These are phyloP conservation scores for Mortierella alpina DNA, from an alignment of 192 early-diverging fungal species.

Conservation along the genomic window DNA sequence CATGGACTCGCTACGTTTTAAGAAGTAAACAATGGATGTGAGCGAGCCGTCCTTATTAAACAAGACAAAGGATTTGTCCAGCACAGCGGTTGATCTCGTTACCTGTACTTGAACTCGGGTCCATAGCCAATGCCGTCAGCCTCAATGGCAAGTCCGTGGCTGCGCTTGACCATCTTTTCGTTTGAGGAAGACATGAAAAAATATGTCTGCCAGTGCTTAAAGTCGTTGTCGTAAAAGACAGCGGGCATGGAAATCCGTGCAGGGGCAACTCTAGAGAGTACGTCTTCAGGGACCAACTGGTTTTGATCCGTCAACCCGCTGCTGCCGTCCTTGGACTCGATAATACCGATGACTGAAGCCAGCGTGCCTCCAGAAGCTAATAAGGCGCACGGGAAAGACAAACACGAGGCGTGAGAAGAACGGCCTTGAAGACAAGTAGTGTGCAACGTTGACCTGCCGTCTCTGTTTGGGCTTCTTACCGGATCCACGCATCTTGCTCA, in stretches of 20 bases:
- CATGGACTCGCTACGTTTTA: slow-evolving; percentile 67
- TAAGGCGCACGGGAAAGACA: neutral
- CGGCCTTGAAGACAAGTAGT: neutral
- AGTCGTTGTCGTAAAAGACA: slow-evolving; percentile 64
- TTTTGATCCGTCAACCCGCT: slow-evolving; percentile 23
- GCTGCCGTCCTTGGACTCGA: slow-evolving; percentile 9
- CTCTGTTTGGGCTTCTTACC: slow-evolving; percentile 17
- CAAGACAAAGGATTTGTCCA: neutral
- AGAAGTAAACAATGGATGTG: neutral
- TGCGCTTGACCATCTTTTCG: slow-evolving; percentile 72
- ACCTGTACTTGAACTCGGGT: slow-evolving; percentile 55
- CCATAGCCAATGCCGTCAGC: slow-evolving; percentile 56
- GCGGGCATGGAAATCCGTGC: slow-evolving; percentile 30
- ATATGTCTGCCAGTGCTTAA: slow-evolving; percentile 68
- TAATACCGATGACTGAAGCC: slow-evolving; percentile 26
- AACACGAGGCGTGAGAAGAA: neutral
- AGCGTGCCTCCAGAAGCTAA: slow-evolving; percentile 44
- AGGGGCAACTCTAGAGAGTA: slow-evolving; percentile 19
- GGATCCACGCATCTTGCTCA: slow-evolving; percentile 54
- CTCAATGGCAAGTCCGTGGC: slow-evolving; percentile 62
- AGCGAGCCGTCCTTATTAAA: neutral
- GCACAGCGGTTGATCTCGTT: neutral
- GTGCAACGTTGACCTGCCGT: neutral
- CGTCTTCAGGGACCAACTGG: slow-evolving; percentile 19
- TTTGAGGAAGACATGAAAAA: slow-evolving; percentile 75